Evolutionary conservation across 805 yeast species (phyloP), one percentile per base, ranked within the genome.

Genomic region (Schwanniomyces polymorphus): DNA sequence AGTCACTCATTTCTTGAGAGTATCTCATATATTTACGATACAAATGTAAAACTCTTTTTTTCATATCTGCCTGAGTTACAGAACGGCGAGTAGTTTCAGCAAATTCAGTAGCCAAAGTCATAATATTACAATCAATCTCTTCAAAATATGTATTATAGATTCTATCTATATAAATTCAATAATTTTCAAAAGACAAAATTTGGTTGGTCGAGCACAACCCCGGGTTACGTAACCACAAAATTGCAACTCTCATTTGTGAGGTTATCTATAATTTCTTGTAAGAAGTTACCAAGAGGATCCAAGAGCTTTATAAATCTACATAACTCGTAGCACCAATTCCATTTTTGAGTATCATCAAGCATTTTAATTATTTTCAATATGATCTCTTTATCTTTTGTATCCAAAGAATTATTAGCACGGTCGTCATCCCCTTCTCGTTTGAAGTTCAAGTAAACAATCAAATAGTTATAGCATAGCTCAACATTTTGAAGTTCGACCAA

Each of bases 81-180:
- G 88, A 78, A 59, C 84, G 80, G 62, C 81, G 83, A 25, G 94
- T 84, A 35, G 92, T 80, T 68, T 85, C 88, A 12, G 96, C 95
- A 69, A 86, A 86, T 50, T 88, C 90, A 9, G 96, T 88, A 25
- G 96, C 84, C 41, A 81, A 70, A 18, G 91, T 88, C 79, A 74
- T 74, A 26, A 25, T 43, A 39, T 26, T 27, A 11, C 21, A 27
- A 26, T 39, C 6, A 26, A 25, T 5, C 33, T 21, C 11, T 37
- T 18, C 16, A 21, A 12, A 37, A 21, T 18, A 18, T 11, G 12
- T 18, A 21, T 37, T 18, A 37, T 37, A 16, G 27, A 18, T 37
- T 37, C 39, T 37, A 37, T 41, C 16, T n/a, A 14, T 41, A 38
- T 39, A 8, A 11, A 42, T 45, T 29, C 28, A 34, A 42, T 44